Evolutionary conservation across 495 filamentous ascomycete species (phyloP).

Genomic region (Penicillium odoratum): DNA sequence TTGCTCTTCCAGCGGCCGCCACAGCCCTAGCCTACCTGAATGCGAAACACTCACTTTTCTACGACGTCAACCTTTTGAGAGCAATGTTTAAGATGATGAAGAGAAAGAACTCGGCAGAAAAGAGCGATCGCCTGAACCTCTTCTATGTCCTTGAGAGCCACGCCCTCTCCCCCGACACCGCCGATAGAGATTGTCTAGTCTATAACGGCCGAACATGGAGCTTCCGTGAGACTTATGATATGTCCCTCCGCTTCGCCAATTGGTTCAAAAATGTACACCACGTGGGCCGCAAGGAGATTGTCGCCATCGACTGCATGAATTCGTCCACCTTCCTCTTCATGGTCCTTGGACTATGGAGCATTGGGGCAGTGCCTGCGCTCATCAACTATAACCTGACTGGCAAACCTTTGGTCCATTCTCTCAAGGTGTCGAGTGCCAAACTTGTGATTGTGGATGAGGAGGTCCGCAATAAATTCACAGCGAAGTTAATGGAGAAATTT

Average conservation of each 20-base stretch:
- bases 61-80: slow-evolving; percentile 62
- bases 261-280: slow-evolving; percentile 75
- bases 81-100: slow-evolving; percentile 45
- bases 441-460: slow-evolving; percentile 76
- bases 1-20: slow-evolving; percentile 64
- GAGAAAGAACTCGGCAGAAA: slow-evolving; percentile 43
- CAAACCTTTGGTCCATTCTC: slow-evolving; percentile 74
- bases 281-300: slow-evolving; percentile 74
- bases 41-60: slow-evolving; percentile 63
- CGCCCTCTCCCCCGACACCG: slow-evolving; percentile 58
- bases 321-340: slow-evolving; percentile 79
- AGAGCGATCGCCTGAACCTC: slow-evolving; percentile 62
- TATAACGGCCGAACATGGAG: slow-evolving; percentile 77
- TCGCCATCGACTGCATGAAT: slow-evolving; percentile 89
- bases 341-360: slow-evolving; percentile 82
- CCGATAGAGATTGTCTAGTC: slow-evolving; percentile 63
- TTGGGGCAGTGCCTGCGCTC: slow-evolving; percentile 87
- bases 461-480: slow-evolving; percentile 52
- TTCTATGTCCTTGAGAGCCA: slow-evolving; percentile 79
- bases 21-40: slow-evolving; percentile 80
- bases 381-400: slow-evolving; percentile 90
- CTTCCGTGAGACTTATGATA: slow-evolving; percentile 78
- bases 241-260: slow-evolving; percentile 71
- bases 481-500: slow-evolving; percentile 46
- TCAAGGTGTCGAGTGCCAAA: slow-evolving; percentile 66